phyloP scores from a whole-genome alignment of 1,139 yeast genomes.

The Saccharomyces hybrid region DNA sequence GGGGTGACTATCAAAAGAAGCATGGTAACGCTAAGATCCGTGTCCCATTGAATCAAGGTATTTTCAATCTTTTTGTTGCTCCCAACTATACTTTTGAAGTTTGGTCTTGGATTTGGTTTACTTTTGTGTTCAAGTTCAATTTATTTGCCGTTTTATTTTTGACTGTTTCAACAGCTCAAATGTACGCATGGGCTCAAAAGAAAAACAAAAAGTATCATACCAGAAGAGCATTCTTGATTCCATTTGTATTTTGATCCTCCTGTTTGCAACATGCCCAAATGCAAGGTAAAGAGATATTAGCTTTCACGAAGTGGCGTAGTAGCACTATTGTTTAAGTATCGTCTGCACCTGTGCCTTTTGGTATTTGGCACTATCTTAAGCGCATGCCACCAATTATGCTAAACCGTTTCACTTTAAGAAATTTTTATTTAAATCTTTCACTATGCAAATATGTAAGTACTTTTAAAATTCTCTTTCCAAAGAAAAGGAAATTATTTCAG shows the following conservation, averaged over 20 bases:
- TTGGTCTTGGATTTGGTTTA: conserved; percentile 62
- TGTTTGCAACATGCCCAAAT: neutral
- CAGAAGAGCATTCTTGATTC: conserved; percentile 35
- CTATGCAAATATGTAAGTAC: neutral
- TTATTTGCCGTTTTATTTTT: conserved; percentile 69
- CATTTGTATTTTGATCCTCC: conserved; percentile 30
- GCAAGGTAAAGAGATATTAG: neutral
- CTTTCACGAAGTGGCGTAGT: neutral
- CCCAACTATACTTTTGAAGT: conserved; percentile 92
- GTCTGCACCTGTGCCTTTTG: neutral
- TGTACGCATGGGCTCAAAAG: conserved; percentile 60
- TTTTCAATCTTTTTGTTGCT: conserved; percentile 36
- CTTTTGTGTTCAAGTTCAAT: conserved; percentile 61
- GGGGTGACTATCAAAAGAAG: conserved; percentile 36
- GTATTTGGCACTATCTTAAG: neutral
- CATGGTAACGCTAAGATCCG: conserved; percentile 33
- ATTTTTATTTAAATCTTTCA: neutral
- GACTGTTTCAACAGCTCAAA: conserved; percentile 65
- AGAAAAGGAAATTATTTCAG: neutral
- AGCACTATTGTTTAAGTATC: neutral
- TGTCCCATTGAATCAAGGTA: conserved; percentile 39
- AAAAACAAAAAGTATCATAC: conserved; percentile 47
- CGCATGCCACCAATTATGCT: neutral
- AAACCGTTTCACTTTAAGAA: neutral
- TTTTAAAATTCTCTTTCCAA: neutral